A percentile compares a stretch with the other conserved stretches of the same genome.
Evolutionary conservation across 202 grass and related monocot species (phyloP).

Genomic region (Saccharum hybrid): DNA sequence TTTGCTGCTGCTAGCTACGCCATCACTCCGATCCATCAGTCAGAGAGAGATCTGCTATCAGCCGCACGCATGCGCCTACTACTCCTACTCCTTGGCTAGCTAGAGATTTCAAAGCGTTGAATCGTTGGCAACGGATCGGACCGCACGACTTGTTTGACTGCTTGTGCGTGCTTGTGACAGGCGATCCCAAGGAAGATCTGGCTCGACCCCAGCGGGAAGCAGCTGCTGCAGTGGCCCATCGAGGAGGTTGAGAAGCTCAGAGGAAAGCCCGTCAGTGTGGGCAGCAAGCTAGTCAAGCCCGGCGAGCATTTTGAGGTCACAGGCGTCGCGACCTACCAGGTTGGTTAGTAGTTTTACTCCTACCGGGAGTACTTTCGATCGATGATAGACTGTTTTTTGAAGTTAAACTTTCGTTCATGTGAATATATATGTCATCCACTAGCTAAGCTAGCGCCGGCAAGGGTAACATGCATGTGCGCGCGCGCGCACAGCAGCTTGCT

Average conservation of each 20-base stretch:
- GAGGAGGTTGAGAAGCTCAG: conserved; percentile 22
- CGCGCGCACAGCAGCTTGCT: no score
- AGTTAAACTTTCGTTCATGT: not conserved
- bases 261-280: not conserved
- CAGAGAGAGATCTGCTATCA: not conserved
- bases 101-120: no score
- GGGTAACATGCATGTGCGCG: no score
- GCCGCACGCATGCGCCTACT: no score
- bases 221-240: conserved; percentile 30
- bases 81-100: no score
- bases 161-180: not conserved
- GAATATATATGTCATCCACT: not conserved
- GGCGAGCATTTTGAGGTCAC: conserved; percentile 11
- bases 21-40: no score
- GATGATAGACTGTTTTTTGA: not conserved
- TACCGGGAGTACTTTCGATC: not conserved
- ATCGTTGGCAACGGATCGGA: not conserved
- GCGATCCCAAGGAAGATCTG: conserved; percentile 29
- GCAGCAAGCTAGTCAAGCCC: not conserved
- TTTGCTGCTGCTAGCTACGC: no score
- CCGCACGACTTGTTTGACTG: not conserved
- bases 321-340: not conserved
- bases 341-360: not conserved
- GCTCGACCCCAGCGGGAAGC: conserved; percentile 16
- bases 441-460: no score